These are phyloP conservation scores for Lablab purpureus DNA, from an alignment of 306 rosid species.

Conservation along the genomic window DNA sequence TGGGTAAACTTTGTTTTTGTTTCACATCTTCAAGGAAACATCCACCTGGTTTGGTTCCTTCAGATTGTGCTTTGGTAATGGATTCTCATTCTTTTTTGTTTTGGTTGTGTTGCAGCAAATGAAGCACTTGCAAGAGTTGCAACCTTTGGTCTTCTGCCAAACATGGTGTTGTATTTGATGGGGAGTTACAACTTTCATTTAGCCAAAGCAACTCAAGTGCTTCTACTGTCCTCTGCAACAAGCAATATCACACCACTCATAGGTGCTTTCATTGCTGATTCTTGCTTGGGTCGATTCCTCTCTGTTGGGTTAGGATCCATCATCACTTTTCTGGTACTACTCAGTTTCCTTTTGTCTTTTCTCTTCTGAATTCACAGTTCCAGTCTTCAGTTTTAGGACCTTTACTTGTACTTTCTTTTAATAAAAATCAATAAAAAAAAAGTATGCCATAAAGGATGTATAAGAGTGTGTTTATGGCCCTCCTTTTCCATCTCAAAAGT, in stretches of 20 bases:
- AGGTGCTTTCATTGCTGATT: slow-evolving; percentile 75
- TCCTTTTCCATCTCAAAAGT: neutral
- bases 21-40: neutral
- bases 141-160: slow-evolving; percentile 59
- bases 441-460: too few relatives aligned
- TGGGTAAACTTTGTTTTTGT: slow-evolving; percentile 51
- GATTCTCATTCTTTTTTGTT: neutral
- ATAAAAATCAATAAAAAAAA: too few relatives aligned
- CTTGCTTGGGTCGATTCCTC: slow-evolving; percentile 71
- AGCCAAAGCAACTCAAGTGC: slow-evolving; percentile 53
- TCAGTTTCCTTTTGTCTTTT: neutral
- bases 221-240: slow-evolving; percentile 57
- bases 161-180: slow-evolving; percentile 70
- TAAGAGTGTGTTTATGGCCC: too few relatives aligned
- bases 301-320: slow-evolving; percentile 63
- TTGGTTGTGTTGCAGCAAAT: slow-evolving; percentile 56
- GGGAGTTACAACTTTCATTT: slow-evolving; percentile 58
- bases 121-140: slow-evolving; percentile 74
- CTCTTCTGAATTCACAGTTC: neutral
- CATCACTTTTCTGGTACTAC: slow-evolving; percentile 54
- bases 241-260: slow-evolving; percentile 62
- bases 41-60: neutral
- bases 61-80: neutral
- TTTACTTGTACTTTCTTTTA: too few relatives aligned
- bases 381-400: neutral